Percentiles rank a stretch among this genome's conserved stretches.
These are phyloP conservation scores for Salinomyces thailandicus DNA, from an alignment of 2,329 filamentous ascomycete species.

Conservation along the genomic window DNA sequence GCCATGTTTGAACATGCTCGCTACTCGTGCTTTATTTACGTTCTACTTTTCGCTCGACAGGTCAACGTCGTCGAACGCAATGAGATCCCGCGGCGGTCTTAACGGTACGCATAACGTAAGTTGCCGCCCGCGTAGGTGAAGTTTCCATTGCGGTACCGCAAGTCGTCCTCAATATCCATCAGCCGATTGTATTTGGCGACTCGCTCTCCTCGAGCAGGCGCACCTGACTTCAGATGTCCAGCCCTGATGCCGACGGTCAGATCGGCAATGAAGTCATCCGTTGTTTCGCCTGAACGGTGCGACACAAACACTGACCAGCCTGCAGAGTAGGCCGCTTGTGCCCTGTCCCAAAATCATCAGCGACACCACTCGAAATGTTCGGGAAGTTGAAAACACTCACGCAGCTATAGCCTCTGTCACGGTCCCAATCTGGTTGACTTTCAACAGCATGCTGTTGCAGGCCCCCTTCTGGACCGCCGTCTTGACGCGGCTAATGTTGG, in stretches of 20 bases:
- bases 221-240: slow-evolving; percentile 34
- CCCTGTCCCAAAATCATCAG: too few species aligned
- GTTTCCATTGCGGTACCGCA: slow-evolving; percentile 11
- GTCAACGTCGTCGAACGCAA: too few species aligned
- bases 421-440: slow-evolving; percentile 36
- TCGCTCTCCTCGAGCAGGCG: slow-evolving; percentile 32
- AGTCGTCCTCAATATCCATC: slow-evolving; percentile 34
- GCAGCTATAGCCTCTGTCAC: slow-evolving; percentile 32
- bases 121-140: slow-evolving; percentile 22
- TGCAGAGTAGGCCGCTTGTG: slow-evolving; percentile 23
- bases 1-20: too few species aligned
- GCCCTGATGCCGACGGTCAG: slow-evolving; percentile 29
- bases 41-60: too few species aligned
- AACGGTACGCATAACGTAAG: slow-evolving; percentile 11
- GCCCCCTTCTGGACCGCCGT: slow-evolving; percentile 29
- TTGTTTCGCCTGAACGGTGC: slow-evolving; percentile 35
- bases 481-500: slow-evolving; percentile 28
- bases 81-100: too few species aligned
- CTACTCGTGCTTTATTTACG: neutral
- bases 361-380: too few species aligned
- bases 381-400: too few species aligned
- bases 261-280: slow-evolving; percentile 37
- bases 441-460: slow-evolving; percentile 33
- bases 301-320: slow-evolving; percentile 36
- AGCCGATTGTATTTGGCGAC: slow-evolving; percentile 37